Percentiles rank a stretch among this genome's conserved stretches.
Evolutionary conservation across 164 flowering plant genomes (phyloP).

Genomic region (Santalum album): DNA sequence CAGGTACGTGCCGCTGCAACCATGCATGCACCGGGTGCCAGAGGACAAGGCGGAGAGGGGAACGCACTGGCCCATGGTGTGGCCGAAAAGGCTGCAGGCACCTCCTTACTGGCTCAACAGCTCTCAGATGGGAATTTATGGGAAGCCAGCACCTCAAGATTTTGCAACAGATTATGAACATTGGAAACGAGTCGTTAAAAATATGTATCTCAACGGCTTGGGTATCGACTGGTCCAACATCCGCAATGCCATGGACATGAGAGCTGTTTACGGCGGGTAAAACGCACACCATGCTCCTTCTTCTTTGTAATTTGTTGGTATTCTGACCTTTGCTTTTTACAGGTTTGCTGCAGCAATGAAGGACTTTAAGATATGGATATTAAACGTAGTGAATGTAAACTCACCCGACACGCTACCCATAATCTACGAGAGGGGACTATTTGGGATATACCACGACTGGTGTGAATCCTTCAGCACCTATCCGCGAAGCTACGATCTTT

Average conservation of each 20-base stretch:
- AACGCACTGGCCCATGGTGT: constrained; percentile 59
- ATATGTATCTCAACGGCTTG: constrained; percentile 46
- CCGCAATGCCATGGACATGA: constrained; percentile 97
- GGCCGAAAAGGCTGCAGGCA: constrained; percentile 57
- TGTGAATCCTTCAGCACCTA: constrained; percentile 94
- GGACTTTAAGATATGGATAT: constrained; percentile 69
- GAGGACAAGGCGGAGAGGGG: constrained; percentile 47
- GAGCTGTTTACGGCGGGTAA: constrained; percentile 98
- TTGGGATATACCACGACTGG: constrained; percentile 98
- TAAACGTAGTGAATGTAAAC: constrained; percentile 76
- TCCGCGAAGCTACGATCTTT: constrained; percentile 77
- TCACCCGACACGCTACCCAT: constrained; percentile 89
- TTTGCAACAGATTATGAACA: constrained; percentile 64
- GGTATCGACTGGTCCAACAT: constrained; percentile 80
- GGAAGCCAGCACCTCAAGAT: constrained; percentile 81
- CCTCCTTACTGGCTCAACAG: constrained; percentile 80
- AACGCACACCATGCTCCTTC: background rate
- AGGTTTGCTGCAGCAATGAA: constrained; percentile 90
- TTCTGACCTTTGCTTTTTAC: constrained; percentile 9
- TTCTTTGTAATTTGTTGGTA: too few species aligned
- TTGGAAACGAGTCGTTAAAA: constrained; percentile 61
- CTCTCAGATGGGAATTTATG: constrained; percentile 77
- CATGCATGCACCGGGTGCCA: constrained; percentile 77
- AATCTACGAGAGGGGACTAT: constrained; percentile 80
- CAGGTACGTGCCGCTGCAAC: constrained; percentile 85